Conservation (phyloP, 139 green algal species). For the Chlamydomonas applanata region DNA sequence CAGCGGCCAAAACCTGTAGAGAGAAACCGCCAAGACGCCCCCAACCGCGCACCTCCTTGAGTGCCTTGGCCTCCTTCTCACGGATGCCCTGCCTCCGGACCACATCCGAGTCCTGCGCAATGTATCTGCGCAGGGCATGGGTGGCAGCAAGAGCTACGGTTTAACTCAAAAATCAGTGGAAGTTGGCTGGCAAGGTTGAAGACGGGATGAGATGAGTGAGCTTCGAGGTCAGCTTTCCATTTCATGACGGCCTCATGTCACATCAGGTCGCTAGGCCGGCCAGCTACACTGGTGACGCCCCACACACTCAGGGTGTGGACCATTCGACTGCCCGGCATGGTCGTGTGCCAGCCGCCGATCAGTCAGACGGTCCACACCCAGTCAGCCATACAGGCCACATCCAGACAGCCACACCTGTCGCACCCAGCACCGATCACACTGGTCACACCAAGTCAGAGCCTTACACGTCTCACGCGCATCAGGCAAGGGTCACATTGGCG, state of each 20-base stretch:
- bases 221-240: too few relatives aligned
- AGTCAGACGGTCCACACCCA: background rate
- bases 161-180: too few relatives aligned
- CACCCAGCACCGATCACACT: background rate
- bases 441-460: background rate
- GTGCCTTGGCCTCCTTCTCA: slow-evolving; percentile 22
- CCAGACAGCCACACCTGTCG: background rate
- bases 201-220: too few relatives aligned
- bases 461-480: background rate
- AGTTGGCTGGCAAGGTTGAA: too few relatives aligned
- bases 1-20: too few relatives aligned
- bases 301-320: too few relatives aligned
- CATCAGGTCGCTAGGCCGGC: too few relatives aligned
- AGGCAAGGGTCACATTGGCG: background rate
- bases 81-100: background rate
- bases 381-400: background rate
- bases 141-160: too few relatives aligned
- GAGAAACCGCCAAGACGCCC: too few relatives aligned
- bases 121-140: slow-evolving; percentile 7
- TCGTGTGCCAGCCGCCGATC: background rate
- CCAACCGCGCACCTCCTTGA: slow-evolving; percentile 5
- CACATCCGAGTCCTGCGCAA: slow-evolving; percentile 14
- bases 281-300: too few relatives aligned
- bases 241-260: too few relatives aligned
- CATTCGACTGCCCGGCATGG: too few relatives aligned